phyloP scores from a whole-genome alignment of 1,284 basidiomycete species.

The Ceratobasidium sp. region DNA sequence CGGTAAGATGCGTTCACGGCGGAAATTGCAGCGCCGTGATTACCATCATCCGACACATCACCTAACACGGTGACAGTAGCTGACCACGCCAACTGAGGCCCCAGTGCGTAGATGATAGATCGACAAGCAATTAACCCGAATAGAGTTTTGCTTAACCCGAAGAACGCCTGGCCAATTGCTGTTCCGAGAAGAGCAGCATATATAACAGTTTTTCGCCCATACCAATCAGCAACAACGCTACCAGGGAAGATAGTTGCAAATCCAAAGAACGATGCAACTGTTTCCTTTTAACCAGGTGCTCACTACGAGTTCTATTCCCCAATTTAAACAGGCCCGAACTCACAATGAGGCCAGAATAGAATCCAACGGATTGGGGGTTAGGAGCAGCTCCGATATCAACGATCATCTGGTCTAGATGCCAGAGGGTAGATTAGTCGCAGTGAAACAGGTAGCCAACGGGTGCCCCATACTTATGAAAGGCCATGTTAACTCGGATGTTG shows the following conservation, averaged over 20 bases:
- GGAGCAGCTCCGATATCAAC: constrained; percentile 23
- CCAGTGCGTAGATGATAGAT: constrained; percentile 23
- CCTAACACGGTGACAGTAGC: constrained; percentile 13
- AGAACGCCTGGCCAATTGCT: constrained; percentile 10
- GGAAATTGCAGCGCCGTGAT: constrained; percentile 9
- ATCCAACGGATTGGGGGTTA: constrained; percentile 19
- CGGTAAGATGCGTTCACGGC: constrained; percentile 31
- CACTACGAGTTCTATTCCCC: background rate
- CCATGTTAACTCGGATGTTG: constrained; percentile 22
- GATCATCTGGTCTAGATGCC: constrained; percentile 23
- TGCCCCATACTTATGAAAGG: constrained; percentile 23
- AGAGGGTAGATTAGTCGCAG: background rate
- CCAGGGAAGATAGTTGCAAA: constrained; percentile 18
- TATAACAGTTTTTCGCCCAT: constrained; percentile 20
- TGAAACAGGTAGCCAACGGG: background rate
- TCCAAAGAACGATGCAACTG: constrained; percentile 29
- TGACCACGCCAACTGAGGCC: constrained; percentile 21
- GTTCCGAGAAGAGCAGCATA: constrained; percentile 12
- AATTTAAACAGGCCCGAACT: background rate
- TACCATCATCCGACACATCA: background rate
- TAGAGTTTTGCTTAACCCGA: constrained; percentile 8
- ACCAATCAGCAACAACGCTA: constrained; percentile 19
- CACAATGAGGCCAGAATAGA: constrained; percentile 26
- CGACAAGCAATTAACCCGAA: constrained; percentile 10
- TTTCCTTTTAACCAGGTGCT: constrained; percentile 14